Evolutionary conservation across 2,329 filamentous ascomycete species (phyloP).

Genomic region (Biscogniauxia mediterranea): DNA sequence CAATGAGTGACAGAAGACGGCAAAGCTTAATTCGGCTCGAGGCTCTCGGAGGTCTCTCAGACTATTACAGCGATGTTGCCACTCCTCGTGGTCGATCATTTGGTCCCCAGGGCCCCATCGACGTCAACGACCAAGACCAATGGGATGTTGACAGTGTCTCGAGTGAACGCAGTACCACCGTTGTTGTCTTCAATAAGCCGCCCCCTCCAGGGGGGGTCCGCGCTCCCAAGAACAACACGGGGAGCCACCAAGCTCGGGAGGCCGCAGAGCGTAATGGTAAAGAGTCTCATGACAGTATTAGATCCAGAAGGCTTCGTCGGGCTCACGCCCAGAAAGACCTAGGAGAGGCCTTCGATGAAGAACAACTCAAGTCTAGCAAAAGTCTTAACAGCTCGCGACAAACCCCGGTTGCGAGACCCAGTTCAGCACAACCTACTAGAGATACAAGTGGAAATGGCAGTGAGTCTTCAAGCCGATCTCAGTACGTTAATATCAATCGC

Average conservation of each 20-base stretch:
- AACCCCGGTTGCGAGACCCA: not conserved
- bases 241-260: no score
- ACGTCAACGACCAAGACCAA: slow-evolving; percentile 1
- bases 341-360: not conserved
- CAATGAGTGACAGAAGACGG: slow-evolving; percentile 1
- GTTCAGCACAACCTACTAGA: not conserved
- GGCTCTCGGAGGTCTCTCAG: slow-evolving; percentile 16
- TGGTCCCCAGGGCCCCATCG: not conserved
- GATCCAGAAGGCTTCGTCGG: no score
- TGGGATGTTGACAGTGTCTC: slow-evolving; percentile 6
- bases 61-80: slow-evolving; percentile 13
- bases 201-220: slow-evolving; percentile 6
- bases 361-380: not conserved
- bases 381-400: not conserved
- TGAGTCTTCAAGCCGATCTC: no score
- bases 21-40: slow-evolving; percentile 17
- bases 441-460: not conserved
- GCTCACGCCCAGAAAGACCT: not conserved
- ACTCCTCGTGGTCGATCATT: slow-evolving; percentile 1
- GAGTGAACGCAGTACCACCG: slow-evolving; percentile 9
- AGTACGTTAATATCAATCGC: not conserved
- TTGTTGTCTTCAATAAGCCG: slow-evolving; percentile 9
- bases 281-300: no score
- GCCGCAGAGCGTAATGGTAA: no score
- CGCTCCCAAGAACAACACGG: no score